Conservation (phyloP, 2,329 filamentous ascomycete genomes). For the Nigrospora osmanthi region DNA sequence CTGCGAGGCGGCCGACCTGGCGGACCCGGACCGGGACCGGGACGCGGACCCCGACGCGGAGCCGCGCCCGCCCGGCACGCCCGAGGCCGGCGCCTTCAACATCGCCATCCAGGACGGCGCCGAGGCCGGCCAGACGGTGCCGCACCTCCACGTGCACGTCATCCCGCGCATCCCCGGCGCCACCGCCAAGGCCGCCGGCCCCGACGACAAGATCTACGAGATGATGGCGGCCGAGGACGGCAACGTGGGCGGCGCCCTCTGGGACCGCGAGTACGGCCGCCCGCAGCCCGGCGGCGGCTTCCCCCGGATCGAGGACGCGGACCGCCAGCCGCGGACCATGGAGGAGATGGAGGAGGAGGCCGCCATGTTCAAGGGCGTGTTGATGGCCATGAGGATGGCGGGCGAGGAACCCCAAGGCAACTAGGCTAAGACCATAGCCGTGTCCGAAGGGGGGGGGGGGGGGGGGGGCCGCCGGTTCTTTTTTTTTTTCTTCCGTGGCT, state of each 20-base stretch:
- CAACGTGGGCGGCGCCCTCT: slow-evolving; percentile 66
- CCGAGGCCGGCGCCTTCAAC: slow-evolving; percentile 69
- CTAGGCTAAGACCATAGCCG: too few species aligned
- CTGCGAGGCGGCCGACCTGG: not conserved
- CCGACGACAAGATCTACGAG: slow-evolving; percentile 55
- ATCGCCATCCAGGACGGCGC: slow-evolving; percentile 90
- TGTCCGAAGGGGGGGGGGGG: too few species aligned
- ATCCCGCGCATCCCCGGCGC: slow-evolving; percentile 22
- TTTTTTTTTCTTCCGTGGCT: too few species aligned
- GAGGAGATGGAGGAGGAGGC: slow-evolving; percentile 80
- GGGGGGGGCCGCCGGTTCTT: too few species aligned
- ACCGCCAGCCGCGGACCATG: slow-evolving; percentile 56
- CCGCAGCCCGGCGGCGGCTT: slow-evolving; percentile 50
- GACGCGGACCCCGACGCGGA: slow-evolving; percentile 40
- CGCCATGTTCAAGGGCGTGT: slow-evolving; percentile 47
- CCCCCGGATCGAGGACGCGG: slow-evolving; percentile 63
- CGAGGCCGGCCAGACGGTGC: slow-evolving; percentile 87
- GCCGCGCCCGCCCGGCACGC: slow-evolving; percentile 31
- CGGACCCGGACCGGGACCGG: slow-evolving; percentile 24
- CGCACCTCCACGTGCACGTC: slow-evolving; percentile 81
- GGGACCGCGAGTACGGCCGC: slow-evolving; percentile 37
- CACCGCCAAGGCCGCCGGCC: slow-evolving; percentile 17
- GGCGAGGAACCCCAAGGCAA: not conserved
- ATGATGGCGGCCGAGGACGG: slow-evolving; percentile 79
- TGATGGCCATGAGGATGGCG: slow-evolving; percentile 31